These are phyloP conservation scores for Pseudocercospora vitis DNA, from an alignment of 2,329 filamentous ascomycete genomes.

Conservation along the genomic window DNA sequence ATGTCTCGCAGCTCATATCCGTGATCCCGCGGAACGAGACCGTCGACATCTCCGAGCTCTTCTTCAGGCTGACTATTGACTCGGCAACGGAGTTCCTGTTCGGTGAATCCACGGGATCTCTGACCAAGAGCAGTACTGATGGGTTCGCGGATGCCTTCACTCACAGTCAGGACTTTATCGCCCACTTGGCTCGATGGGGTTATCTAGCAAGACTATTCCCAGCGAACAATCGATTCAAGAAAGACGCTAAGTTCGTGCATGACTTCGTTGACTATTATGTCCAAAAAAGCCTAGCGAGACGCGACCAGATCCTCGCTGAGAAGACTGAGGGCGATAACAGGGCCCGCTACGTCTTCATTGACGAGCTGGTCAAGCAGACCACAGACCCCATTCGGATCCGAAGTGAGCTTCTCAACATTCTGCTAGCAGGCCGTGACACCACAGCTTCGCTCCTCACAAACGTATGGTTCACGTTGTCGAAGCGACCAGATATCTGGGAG, in stretches of 20 bases:
- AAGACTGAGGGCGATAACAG: slow-evolving; percentile 36
- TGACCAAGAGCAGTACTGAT: slow-evolving; percentile 28
- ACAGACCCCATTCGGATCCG: slow-evolving; percentile 50
- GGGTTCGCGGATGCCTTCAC: slow-evolving; percentile 40
- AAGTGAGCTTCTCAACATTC: slow-evolving; percentile 52
- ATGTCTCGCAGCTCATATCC: slow-evolving; percentile 59
- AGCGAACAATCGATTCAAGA: slow-evolving; percentile 40
- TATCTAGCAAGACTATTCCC: slow-evolving; percentile 26
- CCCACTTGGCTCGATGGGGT: slow-evolving; percentile 30
- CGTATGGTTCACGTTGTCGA: slow-evolving; percentile 42
- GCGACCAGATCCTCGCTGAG: slow-evolving; percentile 35
- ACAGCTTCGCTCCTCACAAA: slow-evolving; percentile 54
- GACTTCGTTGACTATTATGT: slow-evolving; percentile 54
- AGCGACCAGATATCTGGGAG: slow-evolving; percentile 34
- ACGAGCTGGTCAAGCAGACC: slow-evolving; percentile 50
- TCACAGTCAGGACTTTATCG: slow-evolving; percentile 34
- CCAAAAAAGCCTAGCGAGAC: slow-evolving; percentile 42
- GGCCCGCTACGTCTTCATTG: slow-evolving; percentile 50
- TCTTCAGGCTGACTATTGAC: slow-evolving; percentile 67
- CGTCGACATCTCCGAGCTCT: slow-evolving; percentile 62
- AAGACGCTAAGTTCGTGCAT: slow-evolving; percentile 44
- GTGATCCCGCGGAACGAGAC: slow-evolving; percentile 56
- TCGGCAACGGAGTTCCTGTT: slow-evolving; percentile 68
- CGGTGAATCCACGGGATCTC: slow-evolving; percentile 48
- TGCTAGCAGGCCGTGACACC: slow-evolving; percentile 56